Base-by-base conservation (phyloP, 257 asterid species). In the Leonotis leonurus region DNA sequence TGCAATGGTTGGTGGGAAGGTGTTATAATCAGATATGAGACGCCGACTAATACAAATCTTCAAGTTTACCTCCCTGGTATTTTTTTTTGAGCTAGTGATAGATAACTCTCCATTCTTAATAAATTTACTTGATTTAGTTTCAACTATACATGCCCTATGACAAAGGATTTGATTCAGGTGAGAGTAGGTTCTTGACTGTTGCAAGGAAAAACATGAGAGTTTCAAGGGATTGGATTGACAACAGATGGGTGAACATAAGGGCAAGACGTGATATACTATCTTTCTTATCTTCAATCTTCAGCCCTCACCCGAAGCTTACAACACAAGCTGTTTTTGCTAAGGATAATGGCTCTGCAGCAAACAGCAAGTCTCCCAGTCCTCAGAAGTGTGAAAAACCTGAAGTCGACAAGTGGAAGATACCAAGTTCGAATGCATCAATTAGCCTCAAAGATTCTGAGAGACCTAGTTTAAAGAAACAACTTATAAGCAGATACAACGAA, bases 1-100 rank as follows among this genome's bases (percentile, higher is more conserved):
- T 33, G 69, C 39, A 71, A 78, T 41, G 88, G 88, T 37, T 85
- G 95, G 95, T 83, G 88, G 88, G 90, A 85, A 80, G 87, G 88
- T 25, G 82, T 83, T 46, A 64, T 79, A 7, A 52, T 62, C 41
- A 80, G 84, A 48, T 20, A 52, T 6, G 78, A 75, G 62, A 39
- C 60, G 49, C 43, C 25, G 37, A 32, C 68, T 20, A 37, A 52
- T 22, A 58, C 64, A 59, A 60, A 53, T 35, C 58, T 76, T 69
- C 71, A 69, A 37, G 81, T 83, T 54, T 85, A 78, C 64, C 70
- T 81, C 64, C 83, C 88, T 1, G 81, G 88, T 85, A 56, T n/a
- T n/a, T 17, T 67, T 33, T 12, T 51, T 12, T 4, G 35, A 75
- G 16, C 50, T 56, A 5, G 11, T 17, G 5, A 53, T 29, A 21